A percentile compares a stretch with the other conserved stretches of the same genome.
Evolutionary conservation across 2,329 filamentous ascomycete species (phyloP).

Genomic region (Fusarium lateritium): DNA sequence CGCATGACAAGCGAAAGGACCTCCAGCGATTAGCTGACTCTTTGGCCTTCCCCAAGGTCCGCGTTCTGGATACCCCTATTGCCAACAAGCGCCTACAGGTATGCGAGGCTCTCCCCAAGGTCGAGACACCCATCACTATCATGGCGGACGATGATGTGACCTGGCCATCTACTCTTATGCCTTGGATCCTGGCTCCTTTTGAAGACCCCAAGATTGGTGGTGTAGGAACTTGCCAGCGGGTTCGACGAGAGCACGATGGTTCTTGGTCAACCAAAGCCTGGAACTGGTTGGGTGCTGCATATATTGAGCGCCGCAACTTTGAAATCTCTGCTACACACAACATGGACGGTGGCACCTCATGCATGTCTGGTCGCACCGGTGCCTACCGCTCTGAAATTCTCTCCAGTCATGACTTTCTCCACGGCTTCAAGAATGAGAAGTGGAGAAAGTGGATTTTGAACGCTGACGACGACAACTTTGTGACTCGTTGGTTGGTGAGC

Average conservation of each 20-base stretch:
- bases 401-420: constrained; percentile 85
- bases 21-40: constrained; percentile 77
- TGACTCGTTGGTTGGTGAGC: constrained; percentile 94
- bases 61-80: constrained; percentile 82
- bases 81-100: constrained; percentile 97
- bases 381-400: constrained; percentile 93
- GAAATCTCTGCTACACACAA: constrained; percentile 96
- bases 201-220: constrained; percentile 88
- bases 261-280: constrained; percentile 76
- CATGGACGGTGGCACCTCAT: constrained; percentile 95
- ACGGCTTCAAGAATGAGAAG: constrained; percentile 91
- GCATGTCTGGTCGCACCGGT: constrained; percentile 94
- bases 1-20: constrained; percentile 80
- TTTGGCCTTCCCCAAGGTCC: constrained; percentile 72
- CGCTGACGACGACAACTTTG: constrained; percentile 98
- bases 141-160: constrained; percentile 97
- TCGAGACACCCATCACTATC: constrained; percentile 86
- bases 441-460: constrained; percentile 93
- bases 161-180: constrained; percentile 87
- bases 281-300: constrained; percentile 92
- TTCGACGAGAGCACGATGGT: constrained; percentile 77
- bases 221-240: constrained; percentile 91
- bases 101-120: constrained; percentile 88
- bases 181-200: constrained; percentile 94
- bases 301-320: constrained; percentile 95